Conservation (phyloP, 306 rosid genomes). For the Pterocarpus macrocarpus region DNA sequence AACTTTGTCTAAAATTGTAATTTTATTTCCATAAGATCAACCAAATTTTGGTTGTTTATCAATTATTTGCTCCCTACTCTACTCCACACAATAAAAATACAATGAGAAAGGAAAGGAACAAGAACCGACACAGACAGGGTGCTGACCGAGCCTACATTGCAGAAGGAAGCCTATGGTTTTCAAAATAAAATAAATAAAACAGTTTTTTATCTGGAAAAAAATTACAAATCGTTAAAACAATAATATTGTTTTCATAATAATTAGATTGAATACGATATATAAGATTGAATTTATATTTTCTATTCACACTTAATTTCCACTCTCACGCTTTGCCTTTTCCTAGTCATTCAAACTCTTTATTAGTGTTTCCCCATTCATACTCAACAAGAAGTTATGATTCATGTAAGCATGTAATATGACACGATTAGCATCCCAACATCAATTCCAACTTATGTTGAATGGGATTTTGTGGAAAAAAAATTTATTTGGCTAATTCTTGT, state of each 20-base stretch:
- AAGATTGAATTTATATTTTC: no score
- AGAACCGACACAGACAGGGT: background rate
- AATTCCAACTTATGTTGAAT: no score
- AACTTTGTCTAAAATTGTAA: no score
- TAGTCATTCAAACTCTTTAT: conserved; percentile 1
- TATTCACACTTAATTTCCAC: background rate
- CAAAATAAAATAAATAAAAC: background rate
- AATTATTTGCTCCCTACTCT: background rate
- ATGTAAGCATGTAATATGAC: no score
- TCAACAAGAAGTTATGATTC: background rate
- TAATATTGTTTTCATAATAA: background rate
- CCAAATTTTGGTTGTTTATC: no score
- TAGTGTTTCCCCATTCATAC: background rate
- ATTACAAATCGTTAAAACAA: background rate
- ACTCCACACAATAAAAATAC: background rate
- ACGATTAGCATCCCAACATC: no score
- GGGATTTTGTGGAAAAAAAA: no score
- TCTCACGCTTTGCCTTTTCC: background rate
- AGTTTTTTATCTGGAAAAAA: background rate
- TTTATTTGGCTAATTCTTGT: no score
- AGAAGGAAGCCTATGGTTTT: background rate
- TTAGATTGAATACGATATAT: background rate
- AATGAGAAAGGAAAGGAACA: background rate
- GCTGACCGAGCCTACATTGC: background rate
- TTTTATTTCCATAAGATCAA: no score